Evolutionary conservation across 2,329 filamentous ascomycete genomes (phyloP).

Genomic region (Colletotrichum sp.): DNA sequence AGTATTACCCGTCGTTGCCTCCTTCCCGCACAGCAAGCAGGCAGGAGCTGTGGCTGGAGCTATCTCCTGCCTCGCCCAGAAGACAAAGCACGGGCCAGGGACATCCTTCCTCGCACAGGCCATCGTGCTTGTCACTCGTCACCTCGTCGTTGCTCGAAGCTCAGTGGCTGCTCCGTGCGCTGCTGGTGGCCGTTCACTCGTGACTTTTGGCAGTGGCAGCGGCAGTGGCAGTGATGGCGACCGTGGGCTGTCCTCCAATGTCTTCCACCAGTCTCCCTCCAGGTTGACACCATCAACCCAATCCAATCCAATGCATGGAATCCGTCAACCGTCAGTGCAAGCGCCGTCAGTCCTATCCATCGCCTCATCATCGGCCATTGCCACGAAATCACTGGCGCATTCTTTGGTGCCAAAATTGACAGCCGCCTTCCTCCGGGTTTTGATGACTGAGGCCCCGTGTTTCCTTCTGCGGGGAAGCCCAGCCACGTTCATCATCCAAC

Average conservation of each 20-base stretch:
- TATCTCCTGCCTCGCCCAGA: background rate
- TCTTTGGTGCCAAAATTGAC: background rate
- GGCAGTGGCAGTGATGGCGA: background rate
- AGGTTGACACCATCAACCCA: background rate
- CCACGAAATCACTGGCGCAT: background rate
- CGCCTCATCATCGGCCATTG: background rate
- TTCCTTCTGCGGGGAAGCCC: slow-evolving; percentile 17
- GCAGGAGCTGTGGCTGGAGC: background rate
- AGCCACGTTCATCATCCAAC: slow-evolving; percentile 11
- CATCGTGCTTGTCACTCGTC: slow-evolving; percentile 11
- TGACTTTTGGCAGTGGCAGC: background rate
- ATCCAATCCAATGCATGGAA: background rate
- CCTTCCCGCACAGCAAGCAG: background rate
- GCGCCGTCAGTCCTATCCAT: background rate
- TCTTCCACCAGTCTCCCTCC: background rate
- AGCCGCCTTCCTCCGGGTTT: background rate
- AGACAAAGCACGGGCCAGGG: background rate
- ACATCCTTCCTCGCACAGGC: background rate
- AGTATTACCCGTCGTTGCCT: background rate
- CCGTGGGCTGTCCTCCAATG: background rate
- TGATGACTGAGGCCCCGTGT: slow-evolving; percentile 7
- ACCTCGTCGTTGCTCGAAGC: slow-evolving; percentile 11
- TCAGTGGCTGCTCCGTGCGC: slow-evolving; percentile 13
- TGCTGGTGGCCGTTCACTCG: background rate
- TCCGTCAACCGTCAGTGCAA: background rate